Evolutionary conservation across 768 basidiomycete species (phyloP), one percentile per base, ranked within the genome.

Genomic region (Panaeolus papilionaceus): DNA sequence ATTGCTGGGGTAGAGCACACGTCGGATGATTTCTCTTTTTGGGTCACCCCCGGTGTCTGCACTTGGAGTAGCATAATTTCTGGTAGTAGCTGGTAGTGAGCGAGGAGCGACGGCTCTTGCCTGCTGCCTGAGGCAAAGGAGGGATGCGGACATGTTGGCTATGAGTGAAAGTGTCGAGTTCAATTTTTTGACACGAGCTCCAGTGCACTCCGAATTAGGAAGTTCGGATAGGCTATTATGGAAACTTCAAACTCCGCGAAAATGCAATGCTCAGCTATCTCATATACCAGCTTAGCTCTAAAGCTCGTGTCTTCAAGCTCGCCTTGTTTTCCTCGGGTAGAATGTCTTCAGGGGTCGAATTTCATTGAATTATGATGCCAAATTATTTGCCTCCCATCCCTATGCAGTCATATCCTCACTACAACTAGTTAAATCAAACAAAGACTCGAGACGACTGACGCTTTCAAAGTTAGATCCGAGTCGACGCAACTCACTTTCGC

Each of bases 1-100:
- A 75, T 92, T 93, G 49, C 85, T 81, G 1, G 95, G 95, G 78
- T 95, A 97, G 67, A 97, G 87, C 61, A 86, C 84, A 73, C 89
- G 89, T 68, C 93, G 92, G 65, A 96, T 89, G 69, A 87, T 85
- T 64, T 94, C 90, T 72, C 87, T 85, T 73, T 86, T 86, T 40
- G 89, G 88, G 74, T 92, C 92, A 38, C 75, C 77, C 5, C 77
- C 69, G 1, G 80, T 76, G 69, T 87, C 87, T 37, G 76, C 75
- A 62, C 76, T 79, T 38, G 76, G 75, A 28, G 71, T 79, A 23
- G 84, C 84, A 72, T 86, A 86, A 42, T 71, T 71, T n/a, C 81
- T 73, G 18, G 71, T 64, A 37, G 66, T 54, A 1, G 64, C 63
- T n/a, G 75, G 80, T 11, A 75, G 64, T 83, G 54, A 79, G 70